Conservation (phyloP, 1,139 yeast genomes). For the Yamadazyma dushanensis region DNA sequence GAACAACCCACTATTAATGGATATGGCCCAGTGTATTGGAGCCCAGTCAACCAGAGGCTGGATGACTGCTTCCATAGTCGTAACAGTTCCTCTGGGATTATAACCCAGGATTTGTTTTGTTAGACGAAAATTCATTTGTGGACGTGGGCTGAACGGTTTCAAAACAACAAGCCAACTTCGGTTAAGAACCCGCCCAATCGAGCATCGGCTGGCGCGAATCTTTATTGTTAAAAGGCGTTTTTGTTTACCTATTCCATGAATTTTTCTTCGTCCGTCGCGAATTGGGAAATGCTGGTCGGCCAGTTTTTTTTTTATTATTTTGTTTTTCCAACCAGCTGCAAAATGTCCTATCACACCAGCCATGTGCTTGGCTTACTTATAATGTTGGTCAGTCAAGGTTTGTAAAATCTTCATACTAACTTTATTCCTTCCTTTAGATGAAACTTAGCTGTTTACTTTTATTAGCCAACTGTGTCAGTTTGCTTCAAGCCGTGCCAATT, state of each 20-base stretch:
- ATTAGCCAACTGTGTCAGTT: conserved; percentile 17
- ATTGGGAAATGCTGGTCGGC: not conserved
- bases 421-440: conserved; percentile 11
- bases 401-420: conserved; percentile 5
- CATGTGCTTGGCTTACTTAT: not conserved
- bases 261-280: not conserved
- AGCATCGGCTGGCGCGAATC: not conserved
- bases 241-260: not conserved
- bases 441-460: conserved; percentile 13
- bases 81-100: not conserved
- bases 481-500: conserved; percentile 35
- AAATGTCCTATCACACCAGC: not conserved
- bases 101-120: not conserved
- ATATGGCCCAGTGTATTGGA: too few relatives aligned
- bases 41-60: too few relatives aligned
- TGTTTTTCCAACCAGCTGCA: conserved; percentile 1
- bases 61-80: not conserved
- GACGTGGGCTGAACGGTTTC: not conserved
- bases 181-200: conserved; percentile 1
- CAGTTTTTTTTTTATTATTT: not conserved
- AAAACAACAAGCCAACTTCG: not conserved
- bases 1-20: not conserved
- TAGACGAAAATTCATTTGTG: not conserved
- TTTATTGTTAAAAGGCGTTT: not conserved
- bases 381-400: not conserved